A percentile compares a stretch with the other conserved stretches of the same genome.
phyloP scores from a whole-genome alignment of 805 yeast genomes.

The Hanseniaspora valbyensis region DNA sequence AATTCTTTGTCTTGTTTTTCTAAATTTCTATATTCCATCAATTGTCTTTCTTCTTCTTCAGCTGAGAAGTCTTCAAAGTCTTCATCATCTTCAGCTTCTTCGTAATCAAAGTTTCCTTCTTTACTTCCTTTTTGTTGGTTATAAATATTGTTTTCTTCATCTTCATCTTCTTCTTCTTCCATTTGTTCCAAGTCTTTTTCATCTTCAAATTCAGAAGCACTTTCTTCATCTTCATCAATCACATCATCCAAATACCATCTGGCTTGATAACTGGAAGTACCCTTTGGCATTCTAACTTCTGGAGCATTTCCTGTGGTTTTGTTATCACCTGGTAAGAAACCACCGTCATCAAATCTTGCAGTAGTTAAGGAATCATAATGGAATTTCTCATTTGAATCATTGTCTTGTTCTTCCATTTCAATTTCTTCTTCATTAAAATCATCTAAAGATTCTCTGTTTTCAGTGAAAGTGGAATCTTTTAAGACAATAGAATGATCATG shows the following conservation, averaged over 20 bases:
- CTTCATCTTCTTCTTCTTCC: constrained; percentile 25
- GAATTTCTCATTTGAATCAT: constrained; percentile 20
- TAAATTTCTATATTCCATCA: constrained; percentile 51
- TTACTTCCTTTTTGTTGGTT: constrained; percentile 30
- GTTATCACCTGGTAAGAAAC: constrained; percentile 31
- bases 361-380: constrained; percentile 26
- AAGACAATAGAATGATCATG: constrained; percentile 20
- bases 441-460: constrained; percentile 46
- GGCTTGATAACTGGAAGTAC: constrained; percentile 70
- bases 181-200: constrained; percentile 23
- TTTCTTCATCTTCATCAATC: constrained; percentile 27
- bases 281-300: constrained; percentile 50
- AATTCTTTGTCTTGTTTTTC: constrained; percentile 81
- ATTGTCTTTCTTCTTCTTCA: constrained; percentile 76
- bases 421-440: constrained; percentile 39
- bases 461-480: constrained; percentile 28
- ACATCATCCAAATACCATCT: constrained; percentile 64
- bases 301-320: constrained; percentile 20
- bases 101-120: constrained; percentile 33
- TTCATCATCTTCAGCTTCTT: constrained; percentile 41
- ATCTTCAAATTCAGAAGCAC: constrained; percentile 31
- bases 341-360: constrained; percentile 34
- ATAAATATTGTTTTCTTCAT: constrained; percentile 23
- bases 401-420: constrained; percentile 28
- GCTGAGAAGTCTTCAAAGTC: constrained; percentile 61